These are phyloP conservation scores for Fusarium sp. DNA, from an alignment of 2,329 filamentous ascomycete genomes.

Conservation along the genomic window DNA sequence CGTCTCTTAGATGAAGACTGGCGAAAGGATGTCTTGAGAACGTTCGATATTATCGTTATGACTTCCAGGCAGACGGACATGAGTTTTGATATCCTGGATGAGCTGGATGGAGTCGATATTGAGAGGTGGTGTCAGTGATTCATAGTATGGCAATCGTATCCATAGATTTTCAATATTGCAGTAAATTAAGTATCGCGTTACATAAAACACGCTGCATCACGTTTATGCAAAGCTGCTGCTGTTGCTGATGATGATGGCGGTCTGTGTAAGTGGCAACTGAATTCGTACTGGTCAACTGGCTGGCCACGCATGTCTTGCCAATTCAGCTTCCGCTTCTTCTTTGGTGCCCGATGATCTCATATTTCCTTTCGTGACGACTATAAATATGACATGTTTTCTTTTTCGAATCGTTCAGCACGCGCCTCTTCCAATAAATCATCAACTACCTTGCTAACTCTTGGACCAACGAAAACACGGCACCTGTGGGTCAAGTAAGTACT, in stretches of 20 bases:
- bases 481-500: not conserved
- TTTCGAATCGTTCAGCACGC: not conserved
- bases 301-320: not conserved
- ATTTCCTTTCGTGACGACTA: not conserved
- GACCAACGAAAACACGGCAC: not conserved
- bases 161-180: too few relatives aligned
- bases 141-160: too few relatives aligned
- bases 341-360: not conserved
- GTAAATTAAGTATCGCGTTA: too few relatives aligned
- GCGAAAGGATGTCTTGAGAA: slow-evolving; percentile 46
- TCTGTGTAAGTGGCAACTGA: slow-evolving; percentile 13
- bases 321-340: not conserved
- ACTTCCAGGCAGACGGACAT: slow-evolving; percentile 51
- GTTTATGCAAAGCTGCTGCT: not conserved
- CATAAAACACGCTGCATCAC: not conserved
- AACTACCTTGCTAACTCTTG: not conserved
- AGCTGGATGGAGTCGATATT: slow-evolving; percentile 48
- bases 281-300: not conserved
- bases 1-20: slow-evolving; percentile 50
- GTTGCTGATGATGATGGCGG: not conserved
- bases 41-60: slow-evolving; percentile 54
- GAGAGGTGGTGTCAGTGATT: slow-evolving; percentile 48
- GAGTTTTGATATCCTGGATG: slow-evolving; percentile 49
- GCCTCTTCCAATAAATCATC: not conserved
- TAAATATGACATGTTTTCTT: not conserved